phyloP scores from a whole-genome alignment of 345 rosid genomes.

The Cardiospermum halicacabum region DNA sequence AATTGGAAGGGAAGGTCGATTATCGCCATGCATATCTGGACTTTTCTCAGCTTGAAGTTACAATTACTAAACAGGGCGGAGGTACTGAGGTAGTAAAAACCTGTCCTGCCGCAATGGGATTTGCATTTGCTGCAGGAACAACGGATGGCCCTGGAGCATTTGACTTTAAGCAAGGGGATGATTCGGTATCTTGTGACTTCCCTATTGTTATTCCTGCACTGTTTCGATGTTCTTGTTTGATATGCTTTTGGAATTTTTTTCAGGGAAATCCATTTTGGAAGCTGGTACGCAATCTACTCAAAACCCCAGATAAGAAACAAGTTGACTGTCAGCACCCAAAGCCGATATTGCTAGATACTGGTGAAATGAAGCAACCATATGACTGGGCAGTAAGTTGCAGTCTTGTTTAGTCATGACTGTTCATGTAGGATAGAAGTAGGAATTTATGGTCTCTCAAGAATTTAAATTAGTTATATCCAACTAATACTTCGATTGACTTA shows the following conservation, averaged over 20 bases:
- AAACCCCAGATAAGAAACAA: conserved; percentile 68
- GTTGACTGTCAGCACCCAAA: conserved; percentile 81
- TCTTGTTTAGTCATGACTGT: conserved; percentile 5
- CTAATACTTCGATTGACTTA: background rate
- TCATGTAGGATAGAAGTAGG: background rate
- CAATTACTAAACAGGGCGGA: conserved; percentile 51
- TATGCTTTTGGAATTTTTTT: conserved; percentile 7
- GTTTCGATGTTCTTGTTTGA: conserved; percentile 10
- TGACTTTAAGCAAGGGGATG: conserved; percentile 96
- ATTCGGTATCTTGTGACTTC: conserved; percentile 40
- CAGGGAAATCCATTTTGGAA: conserved; percentile 98
- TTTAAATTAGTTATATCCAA: background rate
- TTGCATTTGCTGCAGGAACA: conserved; percentile 96
- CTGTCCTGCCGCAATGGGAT: conserved; percentile 99
- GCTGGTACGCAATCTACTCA: conserved; percentile 68
- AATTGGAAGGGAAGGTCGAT: conserved; percentile 73
- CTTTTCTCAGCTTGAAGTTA: conserved; percentile 85
- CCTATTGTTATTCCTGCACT: background rate
- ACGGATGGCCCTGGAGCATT: conserved; percentile 99
- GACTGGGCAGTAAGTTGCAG: conserved; percentile 84
- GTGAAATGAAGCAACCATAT: conserved; percentile 93
- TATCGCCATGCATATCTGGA: conserved; percentile 70
- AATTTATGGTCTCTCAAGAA: background rate
- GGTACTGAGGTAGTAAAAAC: conserved; percentile 70
- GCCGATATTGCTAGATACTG: conserved; percentile 96